Percentiles rank a stretch among this genome's conserved stretches.
Evolutionary conservation across 768 basidiomycete genomes (phyloP).

Genomic region (Kwoniella shandongensis): DNA sequence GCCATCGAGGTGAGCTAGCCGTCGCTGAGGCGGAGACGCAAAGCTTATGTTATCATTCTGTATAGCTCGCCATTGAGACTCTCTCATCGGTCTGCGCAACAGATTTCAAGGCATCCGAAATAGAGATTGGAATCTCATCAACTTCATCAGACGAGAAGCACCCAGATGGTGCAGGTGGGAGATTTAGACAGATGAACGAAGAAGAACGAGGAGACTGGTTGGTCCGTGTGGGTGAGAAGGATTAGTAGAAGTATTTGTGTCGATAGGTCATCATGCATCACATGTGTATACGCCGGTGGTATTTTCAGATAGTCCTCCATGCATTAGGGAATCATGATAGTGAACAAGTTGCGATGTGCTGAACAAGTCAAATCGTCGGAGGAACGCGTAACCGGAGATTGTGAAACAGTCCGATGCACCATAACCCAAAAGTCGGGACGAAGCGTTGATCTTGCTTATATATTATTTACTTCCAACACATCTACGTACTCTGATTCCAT

Average conservation of each 20-base stretch:
- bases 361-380: no score
- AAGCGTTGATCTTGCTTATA: neutral
- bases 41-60: neutral
- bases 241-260: conserved; percentile 33
- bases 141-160: conserved; percentile 66
- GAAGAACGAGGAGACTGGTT: conserved; percentile 55
- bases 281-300: neutral
- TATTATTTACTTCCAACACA: neutral
- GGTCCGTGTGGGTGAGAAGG: conserved; percentile 56
- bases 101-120: conserved; percentile 92
- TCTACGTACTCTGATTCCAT: neutral
- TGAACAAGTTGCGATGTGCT: no score
- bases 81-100: conserved; percentile 93
- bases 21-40: conserved; percentile 5
- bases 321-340: no score
- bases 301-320: no score
- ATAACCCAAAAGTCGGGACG: conserved; percentile 5
- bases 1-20: conserved; percentile 76
- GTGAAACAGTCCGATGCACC: neutral
- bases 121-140: conserved; percentile 93
- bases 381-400: conserved; percentile 11
- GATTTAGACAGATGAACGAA: conserved; percentile 54
- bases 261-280: conserved; percentile 1
- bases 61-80: conserved; percentile 85
- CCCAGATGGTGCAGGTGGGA: conserved; percentile 57